Conservation (phyloP, 2,329 filamentous ascomycete genomes). For the Pyricularia sp. region DNA sequence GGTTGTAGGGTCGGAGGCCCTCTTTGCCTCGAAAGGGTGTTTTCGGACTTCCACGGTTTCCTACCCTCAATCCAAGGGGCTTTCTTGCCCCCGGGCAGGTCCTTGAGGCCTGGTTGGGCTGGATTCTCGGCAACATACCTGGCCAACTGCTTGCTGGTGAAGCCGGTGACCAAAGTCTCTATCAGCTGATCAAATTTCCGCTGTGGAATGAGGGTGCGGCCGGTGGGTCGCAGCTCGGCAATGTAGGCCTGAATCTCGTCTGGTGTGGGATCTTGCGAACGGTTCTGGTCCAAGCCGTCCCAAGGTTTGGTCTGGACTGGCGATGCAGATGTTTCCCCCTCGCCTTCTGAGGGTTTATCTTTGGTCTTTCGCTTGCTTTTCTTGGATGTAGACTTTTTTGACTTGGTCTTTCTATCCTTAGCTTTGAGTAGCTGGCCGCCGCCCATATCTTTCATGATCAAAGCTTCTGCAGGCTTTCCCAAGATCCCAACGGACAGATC, state of each 20-base stretch:
- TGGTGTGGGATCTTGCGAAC: constrained; percentile 13
- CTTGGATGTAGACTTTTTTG: background rate
- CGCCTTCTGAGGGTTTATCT: background rate
- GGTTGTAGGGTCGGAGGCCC: constrained; percentile 15
- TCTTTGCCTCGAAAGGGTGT: constrained; percentile 10
- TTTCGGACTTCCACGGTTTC: constrained; percentile 31
- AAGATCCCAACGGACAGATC: constrained; percentile 22
- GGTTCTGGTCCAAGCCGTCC: background rate
- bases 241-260: constrained; percentile 35
- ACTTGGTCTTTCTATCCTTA: background rate
- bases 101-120: background rate
- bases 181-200: constrained; percentile 32
- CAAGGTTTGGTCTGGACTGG: background rate
- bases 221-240: constrained; percentile 34
- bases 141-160: constrained; percentile 34
- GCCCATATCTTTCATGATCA: constrained; percentile 34
- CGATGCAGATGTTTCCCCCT: background rate
- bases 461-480: constrained; percentile 31
- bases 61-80: constrained; percentile 30
- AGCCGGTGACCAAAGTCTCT: constrained; percentile 30
- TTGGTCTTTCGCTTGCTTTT: background rate
- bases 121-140: constrained; percentile 25
- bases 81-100: constrained; percentile 2
- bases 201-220: constrained; percentile 25
- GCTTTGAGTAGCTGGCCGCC: constrained; percentile 7